phyloP scores from a whole-genome alignment of 2,329 filamentous ascomycete species.

The Xylaria sp. region DNA sequence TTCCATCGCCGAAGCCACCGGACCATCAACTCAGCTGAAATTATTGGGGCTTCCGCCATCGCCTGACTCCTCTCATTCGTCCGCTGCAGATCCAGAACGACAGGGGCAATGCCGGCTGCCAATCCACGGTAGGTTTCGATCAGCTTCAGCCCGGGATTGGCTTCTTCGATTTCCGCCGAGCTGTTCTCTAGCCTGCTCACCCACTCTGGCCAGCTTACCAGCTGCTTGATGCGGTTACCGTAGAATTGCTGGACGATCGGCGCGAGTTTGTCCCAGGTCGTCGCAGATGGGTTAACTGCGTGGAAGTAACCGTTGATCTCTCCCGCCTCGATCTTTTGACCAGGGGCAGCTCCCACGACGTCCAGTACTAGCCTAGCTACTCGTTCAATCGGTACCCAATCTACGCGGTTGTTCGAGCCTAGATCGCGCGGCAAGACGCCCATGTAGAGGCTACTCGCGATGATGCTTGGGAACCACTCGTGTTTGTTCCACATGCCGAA shows the following conservation, averaged over 20 bases:
- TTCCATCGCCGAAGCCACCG: constrained; percentile 61
- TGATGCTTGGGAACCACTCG: constrained; percentile 66
- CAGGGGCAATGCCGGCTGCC: constrained; percentile 43
- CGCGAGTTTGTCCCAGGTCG: constrained; percentile 55
- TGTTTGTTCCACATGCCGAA: constrained; percentile 63
- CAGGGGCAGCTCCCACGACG: constrained; percentile 51
- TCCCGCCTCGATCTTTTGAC: constrained; percentile 41
- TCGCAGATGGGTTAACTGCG: constrained; percentile 57
- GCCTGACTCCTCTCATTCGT: constrained; percentile 56
- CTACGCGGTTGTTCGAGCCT: constrained; percentile 56
- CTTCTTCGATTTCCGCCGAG: constrained; percentile 16
- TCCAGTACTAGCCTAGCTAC: constrained; percentile 60
- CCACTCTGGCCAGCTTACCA: constrained; percentile 59
- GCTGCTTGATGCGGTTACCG: constrained; percentile 51
- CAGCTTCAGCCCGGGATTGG: constrained; percentile 27
- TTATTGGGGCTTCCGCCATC: constrained; percentile 53
- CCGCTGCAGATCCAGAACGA: constrained; percentile 54
- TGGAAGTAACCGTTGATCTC: constrained; percentile 58
- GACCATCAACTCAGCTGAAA: constrained; percentile 57
- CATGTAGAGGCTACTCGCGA: constrained; percentile 61
- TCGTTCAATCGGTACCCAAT: constrained; percentile 65
- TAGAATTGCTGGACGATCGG: constrained; percentile 56
- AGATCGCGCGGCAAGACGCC: constrained; percentile 58
- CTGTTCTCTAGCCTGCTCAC: constrained; percentile 57
- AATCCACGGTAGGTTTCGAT: constrained; percentile 57